Evolutionary conservation across 2,329 filamentous ascomycete genomes (phyloP).

Genomic region (Mycogone perniciosa): DNA sequence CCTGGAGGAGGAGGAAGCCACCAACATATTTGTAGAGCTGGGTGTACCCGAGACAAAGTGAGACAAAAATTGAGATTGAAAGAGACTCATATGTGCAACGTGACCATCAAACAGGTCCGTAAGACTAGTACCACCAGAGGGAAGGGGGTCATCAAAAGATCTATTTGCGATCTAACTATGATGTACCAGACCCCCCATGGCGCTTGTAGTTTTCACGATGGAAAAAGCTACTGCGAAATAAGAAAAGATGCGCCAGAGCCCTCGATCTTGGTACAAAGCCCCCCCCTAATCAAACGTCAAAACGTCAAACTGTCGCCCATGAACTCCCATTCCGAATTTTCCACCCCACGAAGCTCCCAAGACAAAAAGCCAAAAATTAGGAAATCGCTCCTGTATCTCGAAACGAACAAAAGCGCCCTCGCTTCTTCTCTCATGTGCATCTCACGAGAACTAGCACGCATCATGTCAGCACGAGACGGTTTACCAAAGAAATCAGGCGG

Average conservation of each 20-base stretch:
- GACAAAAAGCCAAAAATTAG: neutral
- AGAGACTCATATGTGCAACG: neutral
- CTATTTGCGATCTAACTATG: slow-evolving; percentile 10
- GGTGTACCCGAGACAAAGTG: slow-evolving; percentile 31
- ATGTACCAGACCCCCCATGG: neutral
- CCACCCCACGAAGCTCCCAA: neutral
- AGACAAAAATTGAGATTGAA: slow-evolving; percentile 1
- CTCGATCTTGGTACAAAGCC: neutral
- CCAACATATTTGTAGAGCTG: slow-evolving; percentile 45
- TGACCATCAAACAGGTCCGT: too few relatives aligned
- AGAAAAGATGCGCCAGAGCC: neutral
- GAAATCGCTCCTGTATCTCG: neutral
- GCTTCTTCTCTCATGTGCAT: neutral
- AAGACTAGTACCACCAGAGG: neutral
- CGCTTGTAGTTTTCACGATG: neutral
- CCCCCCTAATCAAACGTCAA: neutral
- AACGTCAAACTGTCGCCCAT: neutral
- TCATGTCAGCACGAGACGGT: neutral
- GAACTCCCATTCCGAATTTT: slow-evolving; percentile 10
- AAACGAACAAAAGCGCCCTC: neutral
- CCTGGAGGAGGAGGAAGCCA: slow-evolving; percentile 49
- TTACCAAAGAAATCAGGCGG: neutral
- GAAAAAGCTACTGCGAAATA: neutral
- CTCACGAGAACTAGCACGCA: neutral
- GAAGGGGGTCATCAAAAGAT: slow-evolving; percentile 3